Evolutionary conservation across 2,329 filamentous ascomycete genomes (phyloP).

Genomic region (Tolypocladium guangdongense): DNA sequence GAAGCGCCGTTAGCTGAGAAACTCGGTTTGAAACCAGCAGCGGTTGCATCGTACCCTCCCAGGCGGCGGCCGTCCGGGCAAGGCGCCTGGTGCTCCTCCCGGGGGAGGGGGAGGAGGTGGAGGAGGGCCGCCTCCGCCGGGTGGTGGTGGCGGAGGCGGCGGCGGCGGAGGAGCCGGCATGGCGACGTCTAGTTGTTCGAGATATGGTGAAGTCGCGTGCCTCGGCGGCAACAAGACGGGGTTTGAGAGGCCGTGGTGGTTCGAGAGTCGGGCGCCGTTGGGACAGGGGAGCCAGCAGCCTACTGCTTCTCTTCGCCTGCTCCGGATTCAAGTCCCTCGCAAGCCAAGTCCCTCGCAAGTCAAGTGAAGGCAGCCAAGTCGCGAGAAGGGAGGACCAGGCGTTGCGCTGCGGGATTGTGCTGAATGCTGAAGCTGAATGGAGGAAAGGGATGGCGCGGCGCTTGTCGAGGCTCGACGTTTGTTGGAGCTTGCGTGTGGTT

Average conservation of each 20-base stretch:
- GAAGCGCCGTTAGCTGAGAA: constrained; percentile 6
- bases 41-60: constrained; percentile 46
- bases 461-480: not conserved
- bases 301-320: not conserved
- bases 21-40: not conserved
- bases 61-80: constrained; percentile 46
- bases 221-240: not conserved
- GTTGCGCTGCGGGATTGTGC: not conserved
- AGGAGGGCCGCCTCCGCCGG: constrained; percentile 50
- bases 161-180: constrained; percentile 51
- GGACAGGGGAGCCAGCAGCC: not conserved
- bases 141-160: constrained; percentile 61
- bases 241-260: not conserved
- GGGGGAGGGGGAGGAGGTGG: constrained; percentile 51
- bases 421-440: constrained; percentile 2
- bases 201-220: constrained; percentile 2
- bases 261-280: not conserved
- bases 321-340: not conserved
- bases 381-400: not conserved
- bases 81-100: constrained; percentile 27
- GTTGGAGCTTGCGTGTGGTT: constrained; percentile 6
- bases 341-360: not conserved
- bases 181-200: constrained; percentile 1
- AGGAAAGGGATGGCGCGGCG: constrained; percentile 1
- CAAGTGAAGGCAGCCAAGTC: not conserved